Evolutionary conservation across 345 rosid species (phyloP).

Genomic region (Salix caprea): DNA sequence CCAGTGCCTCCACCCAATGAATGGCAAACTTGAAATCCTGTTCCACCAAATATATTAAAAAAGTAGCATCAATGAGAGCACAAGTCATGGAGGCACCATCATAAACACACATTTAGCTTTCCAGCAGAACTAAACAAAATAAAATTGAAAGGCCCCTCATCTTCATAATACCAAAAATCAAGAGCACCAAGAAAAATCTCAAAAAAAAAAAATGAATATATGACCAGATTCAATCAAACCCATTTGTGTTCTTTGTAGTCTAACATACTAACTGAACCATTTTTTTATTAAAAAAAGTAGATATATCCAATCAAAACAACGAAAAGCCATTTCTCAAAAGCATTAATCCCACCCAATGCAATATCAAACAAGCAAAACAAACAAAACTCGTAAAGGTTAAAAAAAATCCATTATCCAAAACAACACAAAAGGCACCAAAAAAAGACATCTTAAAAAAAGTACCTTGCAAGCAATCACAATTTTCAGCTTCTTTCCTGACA

Average conservation of each 20-base stretch:
- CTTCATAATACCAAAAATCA: not conserved
- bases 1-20: conserved; percentile 31
- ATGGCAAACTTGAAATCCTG: conserved; percentile 29
- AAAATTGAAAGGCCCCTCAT: not conserved
- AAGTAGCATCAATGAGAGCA: not conserved
- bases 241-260: too few relatives aligned
- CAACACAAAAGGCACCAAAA: not conserved
- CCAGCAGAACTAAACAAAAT: not conserved
- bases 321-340: not conserved
- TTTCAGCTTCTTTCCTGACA: conserved; percentile 23
- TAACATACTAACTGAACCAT: too few relatives aligned
- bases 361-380: too few relatives aligned
- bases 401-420: not conserved
- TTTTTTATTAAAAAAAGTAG: too few relatives aligned
- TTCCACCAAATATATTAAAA: not conserved
- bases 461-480: conserved; percentile 28
- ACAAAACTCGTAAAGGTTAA: too few relatives aligned
- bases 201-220: not conserved
- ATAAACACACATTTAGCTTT: not conserved
- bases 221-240: not conserved
- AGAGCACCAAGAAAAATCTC: not conserved
- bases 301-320: not conserved
- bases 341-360: not conserved
- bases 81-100: not conserved
- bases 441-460: not conserved